A percentile compares a stretch with the other conserved stretches of the same genome.
Conservation (phyloP, 139 green algal genomes). For the Closterium sp. region DNA sequence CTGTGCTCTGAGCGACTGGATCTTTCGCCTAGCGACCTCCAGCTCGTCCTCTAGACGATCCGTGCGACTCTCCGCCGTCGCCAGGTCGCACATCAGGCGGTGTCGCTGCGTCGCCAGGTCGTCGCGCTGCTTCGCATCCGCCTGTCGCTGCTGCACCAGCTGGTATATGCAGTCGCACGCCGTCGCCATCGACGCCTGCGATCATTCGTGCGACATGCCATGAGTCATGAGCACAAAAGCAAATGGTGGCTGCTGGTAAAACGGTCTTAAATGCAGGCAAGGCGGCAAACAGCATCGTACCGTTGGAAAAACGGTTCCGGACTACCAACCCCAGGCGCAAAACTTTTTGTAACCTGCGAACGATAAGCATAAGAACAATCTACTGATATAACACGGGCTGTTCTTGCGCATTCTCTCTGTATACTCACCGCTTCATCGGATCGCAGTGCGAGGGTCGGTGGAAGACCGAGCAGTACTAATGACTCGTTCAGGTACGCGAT, state of each 20-base stretch:
- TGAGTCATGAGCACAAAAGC: background rate
- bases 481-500: slow-evolving; percentile 8
- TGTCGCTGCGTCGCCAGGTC: slow-evolving; percentile 2
- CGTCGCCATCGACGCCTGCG: slow-evolving; percentile 1
- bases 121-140: slow-evolving; percentile 10
- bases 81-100: background rate
- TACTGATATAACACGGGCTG: background rate
- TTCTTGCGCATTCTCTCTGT: background rate
- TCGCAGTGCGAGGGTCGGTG: background rate
- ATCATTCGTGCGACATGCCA: background rate
- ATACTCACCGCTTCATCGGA: background rate
- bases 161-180: slow-evolving; percentile 30
- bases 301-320: too few species aligned
- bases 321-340: too few species aligned
- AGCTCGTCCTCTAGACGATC: slow-evolving; percentile 16
- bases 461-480: slow-evolving; percentile 1
- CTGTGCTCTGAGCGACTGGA: background rate
- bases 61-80: background rate
- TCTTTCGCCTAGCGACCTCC: background rate
- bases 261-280: too few species aligned
- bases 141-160: slow-evolving; percentile 27
- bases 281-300: too few species aligned
- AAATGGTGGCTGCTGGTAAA: background rate
- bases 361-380: background rate
- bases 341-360: background rate